Conservation (phyloP, 2,329 filamentous ascomycete species). For the Xylaria sp. region DNA sequence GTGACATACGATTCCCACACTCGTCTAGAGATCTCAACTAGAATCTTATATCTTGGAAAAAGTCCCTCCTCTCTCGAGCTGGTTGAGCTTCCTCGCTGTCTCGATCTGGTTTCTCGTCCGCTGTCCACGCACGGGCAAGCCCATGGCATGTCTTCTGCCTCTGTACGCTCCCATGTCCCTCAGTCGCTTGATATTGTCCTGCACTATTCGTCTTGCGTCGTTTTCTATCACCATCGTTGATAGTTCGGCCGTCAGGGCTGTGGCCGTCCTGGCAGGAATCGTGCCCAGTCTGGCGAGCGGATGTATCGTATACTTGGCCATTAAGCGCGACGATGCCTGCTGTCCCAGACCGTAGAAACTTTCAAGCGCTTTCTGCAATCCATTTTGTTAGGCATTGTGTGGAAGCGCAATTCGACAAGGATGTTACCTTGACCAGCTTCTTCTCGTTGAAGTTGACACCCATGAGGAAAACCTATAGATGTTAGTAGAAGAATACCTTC, state of each 20-base stretch:
- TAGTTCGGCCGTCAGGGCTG: conserved; percentile 81
- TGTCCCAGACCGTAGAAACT: conserved; percentile 85
- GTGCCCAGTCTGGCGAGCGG: conserved; percentile 77
- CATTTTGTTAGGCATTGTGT: conserved; percentile 9
- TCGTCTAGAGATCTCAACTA: background rate
- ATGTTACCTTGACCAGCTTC: conserved; percentile 76
- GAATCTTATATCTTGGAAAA: conserved; percentile 21
- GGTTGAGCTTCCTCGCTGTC: conserved; percentile 65
- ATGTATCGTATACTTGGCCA: conserved; percentile 89
- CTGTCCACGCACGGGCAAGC: conserved; percentile 88
- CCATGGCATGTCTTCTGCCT: conserved; percentile 89
- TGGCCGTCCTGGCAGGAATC: conserved; percentile 74
- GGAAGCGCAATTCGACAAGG: conserved; percentile 1
- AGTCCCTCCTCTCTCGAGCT: conserved; percentile 49
- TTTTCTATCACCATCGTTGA: conserved; percentile 93
- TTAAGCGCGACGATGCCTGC: conserved; percentile 69
- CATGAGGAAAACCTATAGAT: conserved; percentile 74
- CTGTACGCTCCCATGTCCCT: conserved; percentile 91
- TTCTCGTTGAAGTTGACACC: conserved; percentile 84
- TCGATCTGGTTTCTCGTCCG: conserved; percentile 75
- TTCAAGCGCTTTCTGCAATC: conserved; percentile 68
- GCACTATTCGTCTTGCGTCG: conserved; percentile 74
- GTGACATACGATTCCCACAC: conserved; percentile 1
- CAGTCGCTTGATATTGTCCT: conserved; percentile 83
- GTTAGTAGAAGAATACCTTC: background rate